phyloP scores from a whole-genome alignment of 768 basidiomycete species.

The Suillus ampliporus region DNA sequence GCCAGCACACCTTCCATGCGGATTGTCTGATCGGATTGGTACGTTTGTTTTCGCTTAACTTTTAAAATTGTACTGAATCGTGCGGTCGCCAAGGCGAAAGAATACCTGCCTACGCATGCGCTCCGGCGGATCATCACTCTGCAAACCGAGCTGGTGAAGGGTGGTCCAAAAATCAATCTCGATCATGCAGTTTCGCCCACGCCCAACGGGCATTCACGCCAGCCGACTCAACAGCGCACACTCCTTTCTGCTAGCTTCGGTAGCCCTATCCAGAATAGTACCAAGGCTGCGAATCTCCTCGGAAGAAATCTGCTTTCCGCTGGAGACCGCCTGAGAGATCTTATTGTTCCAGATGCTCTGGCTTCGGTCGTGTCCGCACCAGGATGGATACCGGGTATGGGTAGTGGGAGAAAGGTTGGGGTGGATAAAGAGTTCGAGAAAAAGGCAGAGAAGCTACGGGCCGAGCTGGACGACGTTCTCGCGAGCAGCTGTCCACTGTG shows the following conservation, averaged over 20 bases:
- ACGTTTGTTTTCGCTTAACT: conserved; percentile 37
- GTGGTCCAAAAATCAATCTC: conserved; percentile 37
- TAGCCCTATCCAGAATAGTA: conserved; percentile 64
- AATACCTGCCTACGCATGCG: conserved; percentile 81
- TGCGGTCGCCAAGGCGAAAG: conserved; percentile 72
- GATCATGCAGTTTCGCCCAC: conserved; percentile 42
- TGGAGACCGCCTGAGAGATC: conserved; percentile 86
- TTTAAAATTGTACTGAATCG: conserved; percentile 9
- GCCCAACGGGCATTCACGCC: conserved; percentile 43
- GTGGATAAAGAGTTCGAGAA: conserved; percentile 55
- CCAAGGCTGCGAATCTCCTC: conserved; percentile 67
- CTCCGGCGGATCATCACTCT: conserved; percentile 86
- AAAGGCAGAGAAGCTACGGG: conserved; percentile 73
- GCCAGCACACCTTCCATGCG: conserved; percentile 96
- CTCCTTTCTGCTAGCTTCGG: conserved; percentile 79
- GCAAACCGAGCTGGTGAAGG: conserved; percentile 83
- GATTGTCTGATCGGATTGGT: conserved; percentile 96
- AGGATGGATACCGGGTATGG: conserved; percentile 76
- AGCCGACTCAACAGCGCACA: conserved; percentile 61
- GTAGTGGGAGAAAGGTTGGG: conserved; percentile 52
- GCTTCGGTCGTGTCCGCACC: conserved; percentile 83
- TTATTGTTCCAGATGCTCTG: conserved; percentile 93
- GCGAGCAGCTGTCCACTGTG: conserved; percentile 93
- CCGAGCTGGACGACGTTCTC: conserved; percentile 88
- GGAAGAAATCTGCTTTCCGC: conserved; percentile 86